phyloP scores from a whole-genome alignment of 2,329 filamentous ascomycete species.

The Coniochaeta prunicola region DNA sequence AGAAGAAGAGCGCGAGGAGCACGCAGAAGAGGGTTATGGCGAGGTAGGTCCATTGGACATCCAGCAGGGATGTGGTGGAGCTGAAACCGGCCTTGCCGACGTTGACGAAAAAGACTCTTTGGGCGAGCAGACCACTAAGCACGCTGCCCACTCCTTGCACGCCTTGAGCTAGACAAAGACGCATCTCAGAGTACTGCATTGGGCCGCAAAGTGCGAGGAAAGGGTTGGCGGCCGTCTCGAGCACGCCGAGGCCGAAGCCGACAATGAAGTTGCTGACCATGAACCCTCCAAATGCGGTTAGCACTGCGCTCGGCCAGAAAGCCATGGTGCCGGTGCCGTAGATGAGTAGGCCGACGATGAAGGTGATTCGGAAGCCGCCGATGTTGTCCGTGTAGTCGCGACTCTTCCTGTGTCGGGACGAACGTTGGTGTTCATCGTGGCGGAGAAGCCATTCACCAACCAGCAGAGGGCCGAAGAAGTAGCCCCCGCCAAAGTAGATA shows the following conservation, averaged over 20 bases:
- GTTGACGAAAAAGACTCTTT: constrained; percentile 60
- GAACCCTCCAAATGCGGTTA: constrained; percentile 70
- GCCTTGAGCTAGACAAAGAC: constrained; percentile 68
- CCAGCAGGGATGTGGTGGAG: constrained; percentile 49
- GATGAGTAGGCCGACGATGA: constrained; percentile 68
- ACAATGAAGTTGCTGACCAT: constrained; percentile 68
- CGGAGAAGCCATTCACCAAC: constrained; percentile 66
- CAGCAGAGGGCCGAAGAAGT: constrained; percentile 61
- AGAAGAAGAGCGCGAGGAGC: constrained; percentile 60
- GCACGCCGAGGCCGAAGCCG: constrained; percentile 66
- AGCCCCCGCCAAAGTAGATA: constrained; percentile 64
- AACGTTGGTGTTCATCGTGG: constrained; percentile 54
- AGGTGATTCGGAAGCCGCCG: constrained; percentile 70
- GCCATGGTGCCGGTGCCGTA: constrained; percentile 75
- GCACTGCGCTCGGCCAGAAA: constrained; percentile 75
- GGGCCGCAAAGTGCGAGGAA: constrained; percentile 68
- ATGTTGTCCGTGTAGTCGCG: constrained; percentile 32
- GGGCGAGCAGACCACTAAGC: constrained; percentile 63
- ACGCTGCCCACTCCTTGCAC: constrained; percentile 71
- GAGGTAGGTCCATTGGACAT: constrained; percentile 83
- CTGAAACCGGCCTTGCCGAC: constrained; percentile 36
- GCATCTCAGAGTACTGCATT: constrained; percentile 62
- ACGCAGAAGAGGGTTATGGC: constrained; percentile 70
- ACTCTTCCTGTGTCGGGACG: constrained; percentile 22
- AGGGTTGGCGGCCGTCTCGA: constrained; percentile 77